Base-by-base conservation (phyloP, 2,329 filamentous ascomycete genomes). In the Incumbomyces delicatus region DNA sequence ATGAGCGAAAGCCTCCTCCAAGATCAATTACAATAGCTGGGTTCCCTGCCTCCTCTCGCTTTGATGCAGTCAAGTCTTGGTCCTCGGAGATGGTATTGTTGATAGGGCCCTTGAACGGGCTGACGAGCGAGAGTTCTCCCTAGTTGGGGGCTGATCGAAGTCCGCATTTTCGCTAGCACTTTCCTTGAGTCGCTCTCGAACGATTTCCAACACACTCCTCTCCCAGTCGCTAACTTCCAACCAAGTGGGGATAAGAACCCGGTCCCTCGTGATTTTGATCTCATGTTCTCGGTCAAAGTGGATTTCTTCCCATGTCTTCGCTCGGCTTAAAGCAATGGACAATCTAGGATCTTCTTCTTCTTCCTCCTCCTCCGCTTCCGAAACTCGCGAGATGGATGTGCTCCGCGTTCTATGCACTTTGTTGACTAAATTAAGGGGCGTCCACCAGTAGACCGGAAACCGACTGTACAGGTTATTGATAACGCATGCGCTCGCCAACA, bases 391-490 rank as follows among this genome's bases (percentile, higher is more conserved):
- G 13, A 39, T 39, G 11, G n/a, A n/a, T 16, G 36, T 14, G 17
- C n/a, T 39, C 8, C 11, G 11, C 36, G 10, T 39, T 39, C 36
- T 39, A 39, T 39, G 36, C n/a, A 14, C 10, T 33, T 33, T n/a
- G n/a, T 45, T 30, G 5, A 17, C 12, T 4, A 57, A 34, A 45
- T 56, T 52, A 7, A 54, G 46, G 12, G 55, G 55, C 29, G 55
- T 57, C 55, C 55, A 57, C 83, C 83, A 88, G 60, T 85, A 87
- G 2, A 76, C 53, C 0, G 84, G 84, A 51, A 78, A 87, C 14
- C 71, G 69, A 7, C 80, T 69, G 58, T 83, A 76, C 2, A 86
- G 65, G 51, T 88, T 88, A 58, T 87, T 86, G 49, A 86, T 56
- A 5, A 85, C 27, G 41, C 85, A 64, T 0, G 82, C 83, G 1